Evolutionary conservation across 108 stramenopile genomes (phyloP).

Genomic region (Fistulifera pelliculosa): DNA sequence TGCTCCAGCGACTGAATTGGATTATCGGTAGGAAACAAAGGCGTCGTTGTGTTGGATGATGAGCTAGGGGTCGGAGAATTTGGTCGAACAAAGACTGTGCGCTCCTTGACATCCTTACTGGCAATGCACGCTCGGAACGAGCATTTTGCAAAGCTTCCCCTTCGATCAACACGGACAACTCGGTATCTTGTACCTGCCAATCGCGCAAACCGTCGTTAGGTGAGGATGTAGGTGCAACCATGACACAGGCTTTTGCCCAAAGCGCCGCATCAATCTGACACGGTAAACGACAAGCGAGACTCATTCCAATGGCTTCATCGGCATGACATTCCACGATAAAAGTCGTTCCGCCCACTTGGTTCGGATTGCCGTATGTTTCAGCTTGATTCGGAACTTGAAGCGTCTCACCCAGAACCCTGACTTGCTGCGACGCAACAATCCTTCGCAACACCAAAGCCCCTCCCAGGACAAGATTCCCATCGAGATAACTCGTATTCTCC

Average conservation of each 20-base stretch:
- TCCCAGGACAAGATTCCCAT: slow-evolving; percentile 61
- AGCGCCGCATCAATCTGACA: slow-evolving; percentile 42
- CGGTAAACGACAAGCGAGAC: slow-evolving; percentile 45
- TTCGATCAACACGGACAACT: slow-evolving; percentile 37
- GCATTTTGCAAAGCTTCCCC: slow-evolving; percentile 31
- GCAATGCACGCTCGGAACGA: slow-evolving; percentile 22
- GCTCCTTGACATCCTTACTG: slow-evolving; percentile 51
- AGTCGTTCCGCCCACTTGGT: slow-evolving; percentile 40
- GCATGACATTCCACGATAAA: slow-evolving; percentile 75
- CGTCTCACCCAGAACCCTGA: slow-evolving; percentile 43
- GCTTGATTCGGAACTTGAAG: slow-evolving; percentile 38
- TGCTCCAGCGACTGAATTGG: slow-evolving; percentile 61
- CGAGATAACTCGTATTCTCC: slow-evolving; percentile 69
- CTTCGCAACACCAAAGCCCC: slow-evolving; percentile 68
- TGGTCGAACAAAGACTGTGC: slow-evolving; percentile 41
- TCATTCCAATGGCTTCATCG: slow-evolving; percentile 86
- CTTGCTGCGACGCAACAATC: slow-evolving; percentile 30
- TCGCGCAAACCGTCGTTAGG: slow-evolving; percentile 22
- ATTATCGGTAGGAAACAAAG: slow-evolving; percentile 53
- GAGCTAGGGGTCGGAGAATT: slow-evolving; percentile 11
- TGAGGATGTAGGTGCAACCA: background rate
- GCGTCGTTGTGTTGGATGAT: slow-evolving; percentile 3
- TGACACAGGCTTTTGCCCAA: slow-evolving; percentile 37
- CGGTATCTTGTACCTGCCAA: slow-evolving; percentile 28
- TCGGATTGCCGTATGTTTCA: slow-evolving; percentile 58